Percentiles rank a stretch among this genome's conserved stretches.
These are phyloP conservation scores for Tricladium varicosporioides DNA, from an alignment of 2,329 filamentous ascomycete species.

Conservation along the genomic window DNA sequence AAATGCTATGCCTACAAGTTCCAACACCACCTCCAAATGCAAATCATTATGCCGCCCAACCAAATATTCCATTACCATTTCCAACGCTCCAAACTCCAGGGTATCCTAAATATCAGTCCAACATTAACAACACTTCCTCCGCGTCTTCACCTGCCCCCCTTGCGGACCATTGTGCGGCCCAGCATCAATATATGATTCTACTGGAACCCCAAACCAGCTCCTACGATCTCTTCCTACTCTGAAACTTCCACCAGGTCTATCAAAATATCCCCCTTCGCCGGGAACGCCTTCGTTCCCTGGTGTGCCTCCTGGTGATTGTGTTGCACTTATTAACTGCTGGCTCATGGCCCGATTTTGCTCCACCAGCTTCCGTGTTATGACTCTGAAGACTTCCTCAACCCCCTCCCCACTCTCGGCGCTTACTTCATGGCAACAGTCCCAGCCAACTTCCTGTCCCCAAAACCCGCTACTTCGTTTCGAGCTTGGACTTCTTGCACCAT, in stretches of 20 bases:
- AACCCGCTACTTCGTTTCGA: slow-evolving; percentile 71
- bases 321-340: slow-evolving; percentile 45
- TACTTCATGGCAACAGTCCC: slow-evolving; percentile 97
- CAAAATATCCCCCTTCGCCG: slow-evolving; percentile 41
- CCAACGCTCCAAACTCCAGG: slow-evolving; percentile 16
- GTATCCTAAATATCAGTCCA: slow-evolving; percentile 21
- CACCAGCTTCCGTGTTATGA: slow-evolving; percentile 79
- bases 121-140: slow-evolving; percentile 30
- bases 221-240: slow-evolving; percentile 59
- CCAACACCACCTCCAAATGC: slow-evolving; percentile 22
- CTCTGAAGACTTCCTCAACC: slow-evolving; percentile 93
- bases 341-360: slow-evolving; percentile 65
- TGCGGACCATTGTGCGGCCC: slow-evolving; percentile 26
- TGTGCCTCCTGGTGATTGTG: slow-evolving; percentile 42
- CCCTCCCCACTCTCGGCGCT: slow-evolving; percentile 91
- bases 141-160: slow-evolving; percentile 28
- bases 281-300: slow-evolving; percentile 33
- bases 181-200: slow-evolving; percentile 39
- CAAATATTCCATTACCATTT: slow-evolving; percentile 5
- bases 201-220: slow-evolving; percentile 64
- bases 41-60: slow-evolving; percentile 18
- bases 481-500: slow-evolving; percentile 57
- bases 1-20: slow-evolving; percentile 11
- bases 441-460: slow-evolving; percentile 91
- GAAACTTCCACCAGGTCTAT: slow-evolving; percentile 56